Evolutionary conservation across 2,329 filamentous ascomycete species (phyloP).

Genomic region (Aspergillus ochraceoroseus): DNA sequence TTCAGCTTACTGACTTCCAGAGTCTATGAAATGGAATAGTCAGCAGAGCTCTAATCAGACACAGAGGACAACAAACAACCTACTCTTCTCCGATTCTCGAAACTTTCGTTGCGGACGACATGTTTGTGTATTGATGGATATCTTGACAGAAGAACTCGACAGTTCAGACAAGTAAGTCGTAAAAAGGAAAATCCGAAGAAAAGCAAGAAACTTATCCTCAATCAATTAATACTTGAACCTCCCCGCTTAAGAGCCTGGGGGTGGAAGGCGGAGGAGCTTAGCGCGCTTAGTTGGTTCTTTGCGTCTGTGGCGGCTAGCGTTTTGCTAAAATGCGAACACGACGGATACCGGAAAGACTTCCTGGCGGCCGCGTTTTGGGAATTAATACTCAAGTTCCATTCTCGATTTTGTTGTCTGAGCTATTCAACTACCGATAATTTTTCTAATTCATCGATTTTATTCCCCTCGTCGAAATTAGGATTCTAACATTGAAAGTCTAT

Average conservation of each 20-base stretch:
- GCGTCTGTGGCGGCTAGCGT: conserved; percentile 27
- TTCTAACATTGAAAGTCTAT: neutral
- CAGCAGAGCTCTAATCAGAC: conserved; percentile 16
- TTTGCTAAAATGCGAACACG: conserved; percentile 13
- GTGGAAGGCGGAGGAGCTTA: conserved; percentile 22
- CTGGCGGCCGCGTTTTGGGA: conserved; percentile 4
- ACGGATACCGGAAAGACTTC: conserved; percentile 1
- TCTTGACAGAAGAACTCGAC: neutral
- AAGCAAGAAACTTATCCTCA: neutral
- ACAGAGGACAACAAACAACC: conserved; percentile 32
- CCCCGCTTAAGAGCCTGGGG: conserved; percentile 19
- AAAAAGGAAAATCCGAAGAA: conserved; percentile 4
- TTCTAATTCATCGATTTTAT: neutral
- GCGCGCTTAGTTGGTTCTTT: conserved; percentile 14
- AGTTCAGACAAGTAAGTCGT: neutral
- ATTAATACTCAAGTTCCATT: too few species aligned
- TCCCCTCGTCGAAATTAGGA: too few species aligned
- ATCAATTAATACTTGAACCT: conserved; percentile 14
- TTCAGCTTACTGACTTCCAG: conserved; percentile 70
- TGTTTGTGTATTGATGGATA: conserved; percentile 22
- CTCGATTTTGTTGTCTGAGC: too few species aligned
- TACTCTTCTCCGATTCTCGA: conserved; percentile 71
- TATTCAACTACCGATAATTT: too few species aligned
- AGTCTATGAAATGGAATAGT: conserved; percentile 56
- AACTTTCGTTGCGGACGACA: conserved; percentile 60